phyloP scores from a whole-genome alignment of 2,329 filamentous ascomycete genomes.

The Nemania diffusa region DNA sequence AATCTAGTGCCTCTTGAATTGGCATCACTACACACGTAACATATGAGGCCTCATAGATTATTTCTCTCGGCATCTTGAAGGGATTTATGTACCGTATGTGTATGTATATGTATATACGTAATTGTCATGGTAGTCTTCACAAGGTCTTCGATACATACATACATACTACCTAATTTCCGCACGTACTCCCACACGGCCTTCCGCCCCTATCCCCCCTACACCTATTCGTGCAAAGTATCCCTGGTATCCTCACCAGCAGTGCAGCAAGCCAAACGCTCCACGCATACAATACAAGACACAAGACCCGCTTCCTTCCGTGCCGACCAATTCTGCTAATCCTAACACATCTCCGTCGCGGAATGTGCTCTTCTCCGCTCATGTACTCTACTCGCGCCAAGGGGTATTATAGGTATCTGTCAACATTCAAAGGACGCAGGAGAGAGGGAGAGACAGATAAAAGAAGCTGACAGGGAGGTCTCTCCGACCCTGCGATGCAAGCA shows the following conservation, averaged over 20 bases:
- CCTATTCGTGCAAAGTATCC: background rate
- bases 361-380: background rate
- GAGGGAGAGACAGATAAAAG: background rate
- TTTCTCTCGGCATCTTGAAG: background rate
- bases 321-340: background rate
- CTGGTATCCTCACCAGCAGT: background rate
- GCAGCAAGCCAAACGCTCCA: background rate
- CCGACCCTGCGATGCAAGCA: background rate
- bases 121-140: background rate
- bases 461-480: background rate
- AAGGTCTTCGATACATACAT: background rate
- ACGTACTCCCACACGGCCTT: background rate
- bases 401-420: slow-evolving; percentile 11
- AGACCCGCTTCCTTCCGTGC: background rate
- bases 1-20: background rate
- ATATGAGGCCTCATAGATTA: background rate
- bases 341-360: background rate
- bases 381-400: background rate
- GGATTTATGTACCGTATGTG: slow-evolving; percentile 16
- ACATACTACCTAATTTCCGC: slow-evolving; percentile 2
- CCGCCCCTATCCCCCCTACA: too few species aligned
- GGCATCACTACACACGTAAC: background rate
- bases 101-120: slow-evolving; percentile 10
- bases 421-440: background rate
- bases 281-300: background rate